Evolutionary conservation across 2,329 filamentous ascomycete genomes (phyloP), one percentile per base, ranked within the genome.

Genomic region (Cadophora malorum): DNA sequence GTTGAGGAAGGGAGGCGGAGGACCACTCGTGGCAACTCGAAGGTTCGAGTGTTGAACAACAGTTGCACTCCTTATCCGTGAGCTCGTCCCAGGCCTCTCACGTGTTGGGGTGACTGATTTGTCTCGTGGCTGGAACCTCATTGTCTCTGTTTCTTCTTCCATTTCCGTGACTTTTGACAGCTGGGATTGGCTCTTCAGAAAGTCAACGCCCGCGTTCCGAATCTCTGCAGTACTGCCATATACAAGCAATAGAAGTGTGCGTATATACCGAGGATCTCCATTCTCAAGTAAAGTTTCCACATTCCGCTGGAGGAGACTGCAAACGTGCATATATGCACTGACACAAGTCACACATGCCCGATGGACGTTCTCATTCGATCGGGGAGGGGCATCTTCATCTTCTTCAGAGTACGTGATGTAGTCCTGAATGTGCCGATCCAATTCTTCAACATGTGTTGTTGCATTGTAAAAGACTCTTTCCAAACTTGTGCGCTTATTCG

Each of bases 151-250:
- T 4, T 41, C 65, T 28, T 60, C 53, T 14, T 64, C 35, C 38
- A 33, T 38, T 64, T 64, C 63, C 12, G 63, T 35, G 12, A 58
- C 52, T 56, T 35, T 38, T n/a, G 41, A 38, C 0, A 64, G 52
- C 25, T 58, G 63, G 35, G 50, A 28, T 16, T 64, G 49, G 23
- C 35, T 58, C 38, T 64, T 64, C n/a, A 56, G 4, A 49, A 68
- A 64, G 0, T 61, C 64, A 25, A 71, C 68, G 31, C 76, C 73
- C 23, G 77, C 74, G 67, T 77, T 78, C 35, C 88, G 85, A 63
- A 90, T 82, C 76, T 90, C 88, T 83, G 88, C 90, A 68, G 90
- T 86, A 77, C 88, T 90, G 72, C 90, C 89, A 76, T 89, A 90
- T 6, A 90, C 81, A 71, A 87, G 82, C 77, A 89, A 83, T 74